Conservation (phyloP, 2,329 filamentous ascomycete genomes). For the Botryosphaeria dothidea region DNA sequence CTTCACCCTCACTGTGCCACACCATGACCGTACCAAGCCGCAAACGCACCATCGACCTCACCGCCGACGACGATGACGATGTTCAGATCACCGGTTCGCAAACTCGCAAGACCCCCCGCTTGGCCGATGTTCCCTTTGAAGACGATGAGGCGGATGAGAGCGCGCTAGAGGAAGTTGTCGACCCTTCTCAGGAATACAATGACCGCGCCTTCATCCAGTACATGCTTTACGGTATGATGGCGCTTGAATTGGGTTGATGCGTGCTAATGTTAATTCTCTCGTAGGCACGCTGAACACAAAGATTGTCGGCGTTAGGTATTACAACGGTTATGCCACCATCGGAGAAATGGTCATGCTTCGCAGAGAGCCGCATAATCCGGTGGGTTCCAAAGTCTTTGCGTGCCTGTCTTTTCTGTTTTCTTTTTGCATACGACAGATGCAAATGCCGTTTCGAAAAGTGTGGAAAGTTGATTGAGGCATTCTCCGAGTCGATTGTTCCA, state of each 20-base stretch:
- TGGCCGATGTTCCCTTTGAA: background rate
- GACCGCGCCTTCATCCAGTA: constrained; percentile 15
- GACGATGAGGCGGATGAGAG: background rate
- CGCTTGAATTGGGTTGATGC: background rate
- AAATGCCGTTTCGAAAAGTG: too few relatives aligned
- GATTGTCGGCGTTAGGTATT: constrained; percentile 57
- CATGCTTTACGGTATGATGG: constrained; percentile 11
- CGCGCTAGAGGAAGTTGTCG: background rate
- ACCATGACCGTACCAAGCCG: constrained; percentile 25
- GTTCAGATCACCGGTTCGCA: constrained; percentile 13
- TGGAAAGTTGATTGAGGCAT: too few relatives aligned
- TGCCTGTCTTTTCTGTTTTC: background rate
- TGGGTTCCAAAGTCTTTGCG: background rate
- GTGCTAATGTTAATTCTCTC: background rate
- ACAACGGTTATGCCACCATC: constrained; percentile 36
- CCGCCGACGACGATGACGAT: constrained; percentile 41
- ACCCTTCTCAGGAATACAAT: constrained; percentile 10
- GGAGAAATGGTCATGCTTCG: constrained; percentile 39
- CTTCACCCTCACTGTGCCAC: background rate
- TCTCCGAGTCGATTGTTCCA: too few relatives aligned
- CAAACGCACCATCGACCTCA: constrained; percentile 39
- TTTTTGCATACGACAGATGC: too few relatives aligned
- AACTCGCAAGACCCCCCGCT: constrained; percentile 6
- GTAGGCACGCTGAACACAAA: constrained; percentile 47
- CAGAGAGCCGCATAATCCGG: constrained; percentile 65